These are phyloP conservation scores for Plenodomus biglobosus DNA, from an alignment of 2,329 filamentous ascomycete species.

Conservation along the genomic window DNA sequence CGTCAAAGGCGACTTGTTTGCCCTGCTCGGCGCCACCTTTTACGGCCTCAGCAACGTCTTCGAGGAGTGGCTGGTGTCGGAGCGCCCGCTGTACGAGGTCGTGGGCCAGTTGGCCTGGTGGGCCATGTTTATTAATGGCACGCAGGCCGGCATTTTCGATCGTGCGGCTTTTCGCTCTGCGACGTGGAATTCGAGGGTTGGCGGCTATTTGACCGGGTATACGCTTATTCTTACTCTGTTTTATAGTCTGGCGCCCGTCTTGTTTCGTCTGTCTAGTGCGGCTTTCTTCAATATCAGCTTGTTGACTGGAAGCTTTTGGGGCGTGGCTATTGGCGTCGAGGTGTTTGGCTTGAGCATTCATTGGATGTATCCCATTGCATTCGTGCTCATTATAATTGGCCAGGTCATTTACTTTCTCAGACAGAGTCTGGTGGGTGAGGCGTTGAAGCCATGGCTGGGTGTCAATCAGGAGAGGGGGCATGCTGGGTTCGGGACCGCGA, in stretches of 20 bases:
- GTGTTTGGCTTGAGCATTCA: conserved; percentile 81
- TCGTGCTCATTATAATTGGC: conserved; percentile 86
- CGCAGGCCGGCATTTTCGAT: conserved; percentile 90
- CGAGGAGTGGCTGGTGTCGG: conserved; percentile 91
- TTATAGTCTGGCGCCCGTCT: conserved; percentile 81
- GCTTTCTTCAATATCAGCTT: conserved; percentile 97
- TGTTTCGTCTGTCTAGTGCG: conserved; percentile 86
- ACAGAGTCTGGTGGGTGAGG: conserved; percentile 79
- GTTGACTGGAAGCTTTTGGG: conserved; percentile 96
- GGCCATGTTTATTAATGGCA: conserved; percentile 86
- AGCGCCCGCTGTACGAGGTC: conserved; percentile 87
- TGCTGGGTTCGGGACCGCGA: conserved; percentile 35
- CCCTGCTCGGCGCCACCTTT: conserved; percentile 81
- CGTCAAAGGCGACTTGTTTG: conserved; percentile 91
- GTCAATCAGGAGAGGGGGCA: conserved; percentile 69
- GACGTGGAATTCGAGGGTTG: conserved; percentile 56
- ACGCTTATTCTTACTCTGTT: conserved; percentile 81
- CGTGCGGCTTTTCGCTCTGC: conserved; percentile 64
- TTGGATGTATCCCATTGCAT: conserved; percentile 93
- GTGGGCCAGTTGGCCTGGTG: conserved; percentile 87
- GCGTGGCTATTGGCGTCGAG: conserved; percentile 84
- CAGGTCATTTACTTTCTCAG: conserved; percentile 85
- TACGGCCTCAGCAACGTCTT: conserved; percentile 91
- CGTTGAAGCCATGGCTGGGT: conserved; percentile 93
- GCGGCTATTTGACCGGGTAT: conserved; percentile 85